Evolutionary conservation across 805 yeast genomes (phyloP).

Genomic region (Hanseniaspora osmophila): DNA sequence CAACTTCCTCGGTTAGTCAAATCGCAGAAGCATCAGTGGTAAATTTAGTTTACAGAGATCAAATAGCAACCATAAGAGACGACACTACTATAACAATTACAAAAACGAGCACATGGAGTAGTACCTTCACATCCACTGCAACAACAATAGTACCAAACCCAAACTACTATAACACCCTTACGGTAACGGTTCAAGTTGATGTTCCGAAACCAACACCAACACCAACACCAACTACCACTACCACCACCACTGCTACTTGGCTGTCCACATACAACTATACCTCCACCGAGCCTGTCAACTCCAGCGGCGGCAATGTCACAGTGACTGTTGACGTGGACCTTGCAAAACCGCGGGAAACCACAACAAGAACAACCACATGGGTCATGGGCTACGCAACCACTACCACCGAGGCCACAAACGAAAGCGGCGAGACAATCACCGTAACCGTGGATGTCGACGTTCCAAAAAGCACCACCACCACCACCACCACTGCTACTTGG

Average conservation of each 20-base stretch:
- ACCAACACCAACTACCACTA: background rate
- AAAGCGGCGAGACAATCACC: too few species aligned
- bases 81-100: constrained; percentile 5
- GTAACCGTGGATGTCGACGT: too few species aligned
- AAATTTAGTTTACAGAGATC: background rate
- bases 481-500: too few species aligned
- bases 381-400: too few species aligned
- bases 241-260: constrained; percentile 14
- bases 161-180: constrained; percentile 2
- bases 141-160: constrained; percentile 2
- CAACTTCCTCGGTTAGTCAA: background rate
- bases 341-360: background rate
- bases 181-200: constrained; percentile 1
- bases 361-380: too few species aligned
- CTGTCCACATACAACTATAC: constrained; percentile 9
- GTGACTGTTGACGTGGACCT: constrained; percentile 5
- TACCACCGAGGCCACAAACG: too few species aligned
- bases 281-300: constrained; percentile 8
- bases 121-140: constrained; percentile 1
- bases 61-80: background rate
- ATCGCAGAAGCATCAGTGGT: background rate
- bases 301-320: constrained; percentile 11
- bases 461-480: too few species aligned
- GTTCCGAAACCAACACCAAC: constrained; percentile 1
- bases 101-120: constrained; percentile 5